A percentile compares a stretch with the other conserved stretches of the same genome.
These are phyloP conservation scores for Primulina tabacum DNA, from an alignment of 257 asterid species.

Conservation along the genomic window DNA sequence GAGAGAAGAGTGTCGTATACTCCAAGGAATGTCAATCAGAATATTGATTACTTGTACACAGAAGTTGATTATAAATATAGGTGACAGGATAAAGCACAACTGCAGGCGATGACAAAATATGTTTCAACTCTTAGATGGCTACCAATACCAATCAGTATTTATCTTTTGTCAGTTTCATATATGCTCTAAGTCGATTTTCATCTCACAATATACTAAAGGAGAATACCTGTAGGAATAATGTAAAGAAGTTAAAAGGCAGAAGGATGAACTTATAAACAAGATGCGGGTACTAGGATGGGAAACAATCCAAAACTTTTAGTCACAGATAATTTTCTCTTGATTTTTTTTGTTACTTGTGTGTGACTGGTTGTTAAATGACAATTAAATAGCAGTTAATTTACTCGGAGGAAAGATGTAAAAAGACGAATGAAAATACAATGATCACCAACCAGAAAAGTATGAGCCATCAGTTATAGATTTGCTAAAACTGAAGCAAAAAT, in stretches of 20 bases:
- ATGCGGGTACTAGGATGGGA: neutral
- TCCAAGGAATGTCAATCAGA: slow-evolving; percentile 10
- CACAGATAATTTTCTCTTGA: slow-evolving; percentile 5
- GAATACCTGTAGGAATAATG: neutral
- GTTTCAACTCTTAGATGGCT: slow-evolving; percentile 1
- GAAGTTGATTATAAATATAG: slow-evolving; percentile 10
- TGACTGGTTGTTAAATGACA: neutral
- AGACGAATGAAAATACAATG: neutral
- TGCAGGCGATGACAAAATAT: slow-evolving; percentile 14
- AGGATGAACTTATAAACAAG: neutral
- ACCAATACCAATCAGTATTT: slow-evolving; percentile 4
- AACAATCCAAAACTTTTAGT: neutral
- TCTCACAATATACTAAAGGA: slow-evolving; percentile 13
- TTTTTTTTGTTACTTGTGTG: neutral
- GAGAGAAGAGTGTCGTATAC: neutral
- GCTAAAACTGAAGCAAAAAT: neutral
- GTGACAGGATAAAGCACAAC: slow-evolving; percentile 8
- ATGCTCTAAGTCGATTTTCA: slow-evolving; percentile 4
- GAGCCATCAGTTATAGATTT: neutral
- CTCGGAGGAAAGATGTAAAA: slow-evolving; percentile 1
- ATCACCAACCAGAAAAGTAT: neutral
- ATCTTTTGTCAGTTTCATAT: slow-evolving; percentile 13
- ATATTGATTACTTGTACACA: slow-evolving; percentile 3
- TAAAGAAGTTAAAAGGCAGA: slow-evolving; percentile 1
- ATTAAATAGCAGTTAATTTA: neutral